phyloP scores from a whole-genome alignment of 805 yeast genomes.

The Candida nanaspora region DNA sequence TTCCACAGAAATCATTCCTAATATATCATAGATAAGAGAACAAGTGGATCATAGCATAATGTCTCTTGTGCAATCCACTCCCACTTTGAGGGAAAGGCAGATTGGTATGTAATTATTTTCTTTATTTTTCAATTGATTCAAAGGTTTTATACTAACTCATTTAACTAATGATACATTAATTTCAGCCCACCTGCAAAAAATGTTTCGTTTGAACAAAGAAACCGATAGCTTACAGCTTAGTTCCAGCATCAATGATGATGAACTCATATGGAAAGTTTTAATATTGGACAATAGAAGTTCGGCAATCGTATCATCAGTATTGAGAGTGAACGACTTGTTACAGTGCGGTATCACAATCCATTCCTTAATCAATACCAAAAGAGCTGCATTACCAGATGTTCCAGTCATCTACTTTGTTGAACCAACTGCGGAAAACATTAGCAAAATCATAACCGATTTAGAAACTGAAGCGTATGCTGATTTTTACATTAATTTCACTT shows the following conservation, averaged over 20 bases:
- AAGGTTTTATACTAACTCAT: no score
- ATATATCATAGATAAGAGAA: no score
- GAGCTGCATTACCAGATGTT: constrained; percentile 88
- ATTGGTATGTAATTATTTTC: constrained; percentile 24
- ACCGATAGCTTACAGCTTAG: constrained; percentile 40
- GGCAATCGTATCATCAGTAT: constrained; percentile 81
- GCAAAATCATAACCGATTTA: constrained; percentile 64
- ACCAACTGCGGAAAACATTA: constrained; percentile 75
- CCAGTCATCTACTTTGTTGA: constrained; percentile 90
- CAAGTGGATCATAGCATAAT: no score
- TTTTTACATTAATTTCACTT: constrained; percentile 80
- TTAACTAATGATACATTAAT: no score
- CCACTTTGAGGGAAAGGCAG: constrained; percentile 34
- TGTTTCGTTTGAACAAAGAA: constrained; percentile 76
- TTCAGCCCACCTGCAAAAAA: constrained; percentile 56
- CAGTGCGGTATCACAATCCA: constrained; percentile 92
- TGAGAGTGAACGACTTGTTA: constrained; percentile 85
- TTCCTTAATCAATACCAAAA: constrained; percentile 56
- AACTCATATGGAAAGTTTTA: constrained; percentile 84
- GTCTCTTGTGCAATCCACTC: constrained; percentile 14
- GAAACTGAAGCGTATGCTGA: constrained; percentile 69
- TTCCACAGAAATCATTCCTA: no score
- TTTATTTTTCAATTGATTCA: neutral
- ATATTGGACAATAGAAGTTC: constrained; percentile 78
- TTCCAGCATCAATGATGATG: constrained; percentile 50